Percentiles rank a stretch among this genome's conserved stretches.
phyloP scores from a whole-genome alignment of 2,329 filamentous ascomycete species.

The Penicillium sp. region DNA sequence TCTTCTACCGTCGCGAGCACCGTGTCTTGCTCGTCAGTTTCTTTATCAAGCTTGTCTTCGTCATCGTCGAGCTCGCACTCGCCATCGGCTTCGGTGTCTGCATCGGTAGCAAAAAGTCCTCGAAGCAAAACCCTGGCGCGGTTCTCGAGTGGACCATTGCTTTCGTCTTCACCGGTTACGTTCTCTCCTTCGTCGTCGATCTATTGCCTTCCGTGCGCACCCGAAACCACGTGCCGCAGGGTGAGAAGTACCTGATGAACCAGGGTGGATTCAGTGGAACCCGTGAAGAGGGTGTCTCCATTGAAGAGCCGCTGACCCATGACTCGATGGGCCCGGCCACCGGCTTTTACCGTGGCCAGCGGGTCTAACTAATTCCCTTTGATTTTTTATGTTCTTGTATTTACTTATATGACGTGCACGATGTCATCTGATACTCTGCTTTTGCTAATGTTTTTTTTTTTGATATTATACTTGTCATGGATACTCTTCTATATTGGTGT shows the following conservation, averaged over 20 bases:
- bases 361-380: conserved; percentile 17
- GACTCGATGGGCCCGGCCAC: conserved; percentile 37
- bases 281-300: conserved; percentile 18
- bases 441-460: not conserved
- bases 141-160: conserved; percentile 77
- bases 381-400: not conserved
- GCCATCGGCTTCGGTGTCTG: conserved; percentile 63
- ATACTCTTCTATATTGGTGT: not conserved
- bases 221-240: conserved; percentile 48
- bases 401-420: conserved; percentile 4
- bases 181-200: conserved; percentile 83
- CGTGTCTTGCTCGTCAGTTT: conserved; percentile 74
- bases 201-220: conserved; percentile 73
- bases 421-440: conserved; percentile 6
- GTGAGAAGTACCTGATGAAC: conserved; percentile 35
- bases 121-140: conserved; percentile 64
- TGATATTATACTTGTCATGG: not conserved
- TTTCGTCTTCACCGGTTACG: conserved; percentile 83
- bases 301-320: conserved; percentile 39
- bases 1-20: conserved; percentile 69
- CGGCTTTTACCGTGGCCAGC: conserved; percentile 30
- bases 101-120: conserved; percentile 44
- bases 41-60: conserved; percentile 82
- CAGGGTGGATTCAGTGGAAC: conserved; percentile 10
- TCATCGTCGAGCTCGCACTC: conserved; percentile 73